Base-by-base conservation (phyloP, 768 basidiomycete species). In the Thelephora aurantiotincta region DNA sequence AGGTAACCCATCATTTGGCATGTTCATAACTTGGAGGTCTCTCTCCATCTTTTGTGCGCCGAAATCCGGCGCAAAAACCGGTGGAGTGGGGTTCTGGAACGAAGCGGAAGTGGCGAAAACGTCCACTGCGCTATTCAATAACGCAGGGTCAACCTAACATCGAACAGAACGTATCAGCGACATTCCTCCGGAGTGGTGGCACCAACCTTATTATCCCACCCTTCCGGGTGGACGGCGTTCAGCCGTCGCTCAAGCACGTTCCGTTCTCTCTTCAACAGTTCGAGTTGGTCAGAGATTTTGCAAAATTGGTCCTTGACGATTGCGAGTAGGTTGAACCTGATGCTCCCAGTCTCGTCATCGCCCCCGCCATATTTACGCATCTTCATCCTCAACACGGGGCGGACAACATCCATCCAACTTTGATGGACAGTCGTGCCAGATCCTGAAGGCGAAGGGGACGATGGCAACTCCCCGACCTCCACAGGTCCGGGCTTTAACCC, bases 401-500 rank as follows among this genome's bases (percentile, higher is more conserved):
- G 72, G 18, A 70, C 79, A 41, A 78, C 61, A 54, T 77, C 72
- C 69, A 77, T 77, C 79, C 79, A 82, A 2, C 51, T 52, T 33
- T 0, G 54, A 58, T 13, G 56, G 50, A n/a, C n/a, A 16, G 19
- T n/a, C 45, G 51, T 26, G 35, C 52, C 45, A 20, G 49, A 34
- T 12, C 12, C 30, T 5, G 48, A 14, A 18, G 16, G 38, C 13
- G 20, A 43, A 13, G 64, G 57, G n/a, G 33, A 49, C 9, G 47
- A 35, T 5, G 59, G 54, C 22, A 78, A 56, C 54, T 78, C 77
- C 35, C 78, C 78, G 19, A 80, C 77, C 58, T 79, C 77, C 7
- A 82, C 62, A 5, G 79, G 77, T 0, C 75, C 78, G 1, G 71
- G 66, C 50, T 76, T 77, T 47, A 80, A 67, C 11, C 79, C 78